Base-by-base conservation (phyloP, 371 early-diverging fungal genomes). In the Mortierella sp. region DNA sequence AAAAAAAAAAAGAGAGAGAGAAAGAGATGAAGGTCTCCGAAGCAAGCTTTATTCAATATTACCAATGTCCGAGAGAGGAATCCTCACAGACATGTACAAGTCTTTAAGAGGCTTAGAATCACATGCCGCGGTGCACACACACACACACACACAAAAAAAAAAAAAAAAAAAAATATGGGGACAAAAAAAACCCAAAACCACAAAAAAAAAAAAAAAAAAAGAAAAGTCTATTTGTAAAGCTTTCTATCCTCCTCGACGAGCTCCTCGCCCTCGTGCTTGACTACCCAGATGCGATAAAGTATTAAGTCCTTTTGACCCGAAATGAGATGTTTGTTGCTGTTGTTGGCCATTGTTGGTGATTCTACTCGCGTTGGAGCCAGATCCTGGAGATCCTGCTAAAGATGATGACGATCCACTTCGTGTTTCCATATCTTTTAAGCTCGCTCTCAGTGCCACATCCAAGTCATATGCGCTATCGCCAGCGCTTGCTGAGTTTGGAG, bases 191-290 rank as follows among this genome's bases (percentile, higher is more conserved):
- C n/a, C n/a, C n/a, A n/a, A n/a, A n/a, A n/a, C n/a, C n/a, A n/a
- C n/a, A n/a, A n/a, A n/a, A n/a, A 28, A 28, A 2, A 28, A 28
- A 28, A 28, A 28, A 28, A 28, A 28, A 28, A 28, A 28, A 28
- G 2, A 28, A 28, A 28, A 28, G 28, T 28, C 28, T 28, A 28
- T 28, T 28, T 28, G 28, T 28, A 28, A 28, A 28, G 22, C 8
- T 33, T 22, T 57, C 36, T 63, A 76, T 57, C 78, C 78, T 21
- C 78, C 78, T 24, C 78, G 78, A 33, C 78, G 78, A 16, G 69
- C 73, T 19, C 73, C 78, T 10, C 72, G 73, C 32, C 73, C 70
- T 40, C 78, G 78, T 0, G 73, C 48, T 8, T 69, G 73, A 13
- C 61, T 58, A 13, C 70, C 67, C 22, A 71, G 53, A 60, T 76